Base-by-base conservation (phyloP, 2,329 filamentous ascomycete genomes). In the Xylariomycetidae sp. region DNA sequence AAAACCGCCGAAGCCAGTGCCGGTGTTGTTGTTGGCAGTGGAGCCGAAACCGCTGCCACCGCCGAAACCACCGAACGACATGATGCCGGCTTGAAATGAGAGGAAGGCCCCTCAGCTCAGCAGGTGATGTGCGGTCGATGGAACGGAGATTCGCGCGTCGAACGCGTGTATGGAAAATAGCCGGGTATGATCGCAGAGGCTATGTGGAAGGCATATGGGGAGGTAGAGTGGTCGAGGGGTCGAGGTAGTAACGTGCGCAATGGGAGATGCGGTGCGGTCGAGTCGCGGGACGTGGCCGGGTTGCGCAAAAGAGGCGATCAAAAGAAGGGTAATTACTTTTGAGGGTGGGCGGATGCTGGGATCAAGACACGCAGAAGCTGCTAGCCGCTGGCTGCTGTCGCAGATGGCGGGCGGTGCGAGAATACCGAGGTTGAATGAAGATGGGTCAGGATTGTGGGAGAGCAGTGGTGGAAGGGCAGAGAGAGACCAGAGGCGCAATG, bases 1-100 rank as follows among this genome's bases (percentile, higher is more conserved):
- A 39, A 76, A 80, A 27, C 75, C 76, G 47, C 74, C 73, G 58
- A 83, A 83, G 15, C 62, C 65, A 48, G 50, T 59, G 46, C 53
- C 67, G 59, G 64, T 51, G 31, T 60, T 61, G 35, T 64, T 66
- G 54, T 71, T 76, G 43, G 68, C 70, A 52, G 70, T 68, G 61
- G 75, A 75, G 60, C 82, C 81, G 65, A 43, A 46, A 44, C 42
- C 37, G 30, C 45, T 37, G 32, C 74, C 71, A 49, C 65, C 62
- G 50, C 70, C 69, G 42, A 68, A 65, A 44, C 65, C 63, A 48
- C 67, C 66, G 49, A 74, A 74, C 51, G 73, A 73, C 74, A 78
- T 78, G 52, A 44, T 65, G 53, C 36, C 35, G 39, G 40, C 31
- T 38, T 34, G 35, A 37, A 37, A 29, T 43, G 34, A 34, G 34